Evolutionary conservation across 2,329 filamentous ascomycete genomes (phyloP).

Genomic region (Cordyceps farinosa): DNA sequence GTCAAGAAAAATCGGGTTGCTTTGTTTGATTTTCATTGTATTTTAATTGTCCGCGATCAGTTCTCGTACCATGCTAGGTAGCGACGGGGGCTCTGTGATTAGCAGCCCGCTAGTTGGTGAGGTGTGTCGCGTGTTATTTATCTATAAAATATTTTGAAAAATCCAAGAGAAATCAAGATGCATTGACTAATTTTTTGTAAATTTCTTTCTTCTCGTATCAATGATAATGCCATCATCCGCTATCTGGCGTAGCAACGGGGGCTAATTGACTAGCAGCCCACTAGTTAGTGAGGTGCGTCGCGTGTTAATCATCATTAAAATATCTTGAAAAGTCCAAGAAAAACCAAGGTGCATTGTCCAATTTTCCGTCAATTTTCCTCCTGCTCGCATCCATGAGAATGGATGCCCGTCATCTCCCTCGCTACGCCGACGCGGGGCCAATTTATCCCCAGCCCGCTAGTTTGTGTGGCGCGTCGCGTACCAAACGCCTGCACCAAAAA

Average conservation of each 20-base stretch:
- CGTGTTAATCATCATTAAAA: background rate
- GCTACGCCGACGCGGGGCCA: background rate
- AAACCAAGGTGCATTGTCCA: background rate
- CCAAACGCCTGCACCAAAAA: background rate
- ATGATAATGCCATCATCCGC: too few species aligned
- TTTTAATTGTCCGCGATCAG: too few species aligned
- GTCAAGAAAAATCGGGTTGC: background rate
- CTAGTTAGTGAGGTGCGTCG: background rate
- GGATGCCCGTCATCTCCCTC: background rate
- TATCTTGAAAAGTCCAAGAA: background rate
- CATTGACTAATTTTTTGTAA: too few species aligned
- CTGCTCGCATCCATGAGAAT: background rate
- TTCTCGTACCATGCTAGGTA: too few species aligned
- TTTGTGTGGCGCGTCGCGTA: slow-evolving; percentile 14
- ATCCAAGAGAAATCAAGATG: too few species aligned
- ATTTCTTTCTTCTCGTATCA: too few species aligned
- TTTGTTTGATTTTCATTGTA: too few species aligned
- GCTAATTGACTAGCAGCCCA: background rate
- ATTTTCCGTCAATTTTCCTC: background rate
- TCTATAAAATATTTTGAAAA: too few species aligned
- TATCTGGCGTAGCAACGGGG: too few species aligned
- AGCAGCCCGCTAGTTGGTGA: too few species aligned
- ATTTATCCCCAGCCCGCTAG: background rate
- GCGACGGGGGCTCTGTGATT: too few species aligned
- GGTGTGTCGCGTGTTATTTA: too few species aligned